Evolutionary conservation across 768 basidiomycete genomes (phyloP).

Genomic region (Tricholoma sp.): DNA sequence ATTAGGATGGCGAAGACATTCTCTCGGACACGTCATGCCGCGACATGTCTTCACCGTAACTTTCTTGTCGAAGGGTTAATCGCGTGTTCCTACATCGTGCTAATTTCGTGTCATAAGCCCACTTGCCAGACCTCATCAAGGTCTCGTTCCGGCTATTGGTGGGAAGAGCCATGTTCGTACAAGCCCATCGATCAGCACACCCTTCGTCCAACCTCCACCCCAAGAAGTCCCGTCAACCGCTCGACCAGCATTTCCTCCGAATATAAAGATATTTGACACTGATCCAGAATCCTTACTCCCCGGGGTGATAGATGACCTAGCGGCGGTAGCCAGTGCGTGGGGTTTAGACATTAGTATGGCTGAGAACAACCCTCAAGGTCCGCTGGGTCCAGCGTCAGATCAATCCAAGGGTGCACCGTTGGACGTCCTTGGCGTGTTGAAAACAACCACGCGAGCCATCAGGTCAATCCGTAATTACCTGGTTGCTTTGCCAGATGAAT

Average conservation of each 20-base stretch:
- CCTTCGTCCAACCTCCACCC: slow-evolving; percentile 67
- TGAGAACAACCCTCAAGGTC: neutral
- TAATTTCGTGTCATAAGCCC: slow-evolving; percentile 22
- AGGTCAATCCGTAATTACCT: slow-evolving; percentile 82
- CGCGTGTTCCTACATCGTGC: neutral
- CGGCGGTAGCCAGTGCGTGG: slow-evolving; percentile 61
- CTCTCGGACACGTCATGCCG: neutral
- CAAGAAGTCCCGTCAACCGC: slow-evolving; percentile 48
- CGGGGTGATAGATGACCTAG: slow-evolving; percentile 71
- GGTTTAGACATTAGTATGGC: slow-evolving; percentile 30
- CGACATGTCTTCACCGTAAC: neutral
- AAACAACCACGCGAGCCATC: slow-evolving; percentile 75
- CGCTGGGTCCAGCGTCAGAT: neutral
- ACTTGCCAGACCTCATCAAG: slow-evolving; percentile 48
- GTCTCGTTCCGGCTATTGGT: slow-evolving; percentile 75
- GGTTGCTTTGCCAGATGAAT: slow-evolving; percentile 75
- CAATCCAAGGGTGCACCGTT: slow-evolving; percentile 21
- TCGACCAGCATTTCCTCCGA: slow-evolving; percentile 42
- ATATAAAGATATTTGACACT: slow-evolving; percentile 61
- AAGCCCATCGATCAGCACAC: slow-evolving; percentile 37
- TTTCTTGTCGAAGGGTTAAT: neutral
- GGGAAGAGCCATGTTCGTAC: slow-evolving; percentile 42
- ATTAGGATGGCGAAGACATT: no score
- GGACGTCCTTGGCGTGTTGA: slow-evolving; percentile 68
- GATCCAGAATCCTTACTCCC: slow-evolving; percentile 77